Base-by-base conservation (phyloP, 1,284 basidiomycete species). In the Stereum hirsutum region DNA sequence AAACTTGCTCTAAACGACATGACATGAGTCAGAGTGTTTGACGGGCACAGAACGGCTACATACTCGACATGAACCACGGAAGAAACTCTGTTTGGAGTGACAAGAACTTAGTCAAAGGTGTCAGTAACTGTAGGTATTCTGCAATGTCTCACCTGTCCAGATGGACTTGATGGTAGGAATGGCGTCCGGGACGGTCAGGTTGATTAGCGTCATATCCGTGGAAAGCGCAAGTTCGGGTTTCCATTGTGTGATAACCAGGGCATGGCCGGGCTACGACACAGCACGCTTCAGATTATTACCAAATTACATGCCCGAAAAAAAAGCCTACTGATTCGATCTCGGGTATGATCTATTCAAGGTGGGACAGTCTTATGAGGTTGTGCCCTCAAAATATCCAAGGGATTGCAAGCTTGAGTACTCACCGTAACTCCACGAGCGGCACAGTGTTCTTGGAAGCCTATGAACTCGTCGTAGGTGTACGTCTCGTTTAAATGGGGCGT, bases 201-300 rank as follows among this genome's bases (percentile, higher is more conserved):
- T 65, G 12, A 66, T 54, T 26, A 52, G 54, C 48, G 52, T 64
- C 49, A 44, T 57, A 52, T 49, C 56, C 33, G 36, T 54, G 48
- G 28, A 34, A 38, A 62, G 50, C 49, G 56, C 61, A n/a, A 64
- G 54, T 42, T 65, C 53, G 1, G 64, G 64, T 45, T 65, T 65
- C 65, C 65, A 64, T 41, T 64, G 61, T 6, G 57, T 56, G 41
- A 65, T 61, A 24, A 63, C 61, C 37, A 64, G 49, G 3, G 62
- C 60, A 48, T 64, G 63, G 0, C 60, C 62, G 17, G 61, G 59
- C 55, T 60, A n/a, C n/a, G n/a, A n/a, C n/a, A n/a, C n/a, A n/a
- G n/a, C n/a, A n/a, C n/a, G n/a, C n/a, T n/a, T n/a, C n/a, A n/a
- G n/a, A n/a, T n/a, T n/a, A n/a, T n/a, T n/a, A n/a, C n/a, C n/a